Evolutionary conservation across 2,329 filamentous ascomycete species (phyloP).

Genomic region (Colletotrichum spinosum): DNA sequence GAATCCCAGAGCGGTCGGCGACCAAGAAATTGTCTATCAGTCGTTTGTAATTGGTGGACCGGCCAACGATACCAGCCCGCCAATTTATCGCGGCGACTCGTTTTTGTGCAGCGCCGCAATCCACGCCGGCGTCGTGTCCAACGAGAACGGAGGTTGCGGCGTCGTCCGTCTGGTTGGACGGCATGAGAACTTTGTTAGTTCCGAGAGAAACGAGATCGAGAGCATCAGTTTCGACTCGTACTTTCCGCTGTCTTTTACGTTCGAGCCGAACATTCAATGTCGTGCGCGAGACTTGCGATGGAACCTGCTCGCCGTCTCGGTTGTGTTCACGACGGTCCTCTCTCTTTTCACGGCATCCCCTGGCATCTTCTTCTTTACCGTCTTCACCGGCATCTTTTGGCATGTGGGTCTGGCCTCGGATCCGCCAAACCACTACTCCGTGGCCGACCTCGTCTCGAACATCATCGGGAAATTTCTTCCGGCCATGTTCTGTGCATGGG

Average conservation of each 20-base stretch:
- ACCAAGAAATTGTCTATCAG: slow-evolving; percentile 72
- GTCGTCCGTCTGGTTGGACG: slow-evolving; percentile 81
- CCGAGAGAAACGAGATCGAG: slow-evolving; percentile 77
- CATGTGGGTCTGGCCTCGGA: slow-evolving; percentile 93
- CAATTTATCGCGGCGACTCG: slow-evolving; percentile 88
- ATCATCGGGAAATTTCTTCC: slow-evolving; percentile 87
- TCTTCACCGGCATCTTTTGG: slow-evolving; percentile 86
- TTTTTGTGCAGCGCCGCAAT: slow-evolving; percentile 89
- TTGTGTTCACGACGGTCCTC: slow-evolving; percentile 81
- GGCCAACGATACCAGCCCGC: slow-evolving; percentile 52
- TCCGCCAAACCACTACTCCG: slow-evolving; percentile 75
- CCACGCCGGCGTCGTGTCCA: slow-evolving; percentile 81
- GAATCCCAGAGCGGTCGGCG: slow-evolving; percentile 81
- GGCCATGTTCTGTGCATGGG: slow-evolving; percentile 86
- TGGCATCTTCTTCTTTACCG: slow-evolving; percentile 84
- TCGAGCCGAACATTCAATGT: slow-evolving; percentile 74
- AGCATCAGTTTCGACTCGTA: slow-evolving; percentile 87
- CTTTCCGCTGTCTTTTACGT: slow-evolving; percentile 89
- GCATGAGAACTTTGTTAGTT: slow-evolving; percentile 70
- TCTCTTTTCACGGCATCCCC: slow-evolving; percentile 86
- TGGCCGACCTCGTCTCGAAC: slow-evolving; percentile 79
- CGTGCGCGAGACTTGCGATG: slow-evolving; percentile 83
- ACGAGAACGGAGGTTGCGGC: slow-evolving; percentile 82
- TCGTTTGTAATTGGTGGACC: slow-evolving; percentile 78
- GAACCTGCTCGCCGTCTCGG: slow-evolving; percentile 83